A percentile compares a stretch with the other conserved stretches of the same genome.
Evolutionary conservation across 768 basidiomycete genomes (phyloP).

Genomic region (Boletellus emodensis): DNA sequence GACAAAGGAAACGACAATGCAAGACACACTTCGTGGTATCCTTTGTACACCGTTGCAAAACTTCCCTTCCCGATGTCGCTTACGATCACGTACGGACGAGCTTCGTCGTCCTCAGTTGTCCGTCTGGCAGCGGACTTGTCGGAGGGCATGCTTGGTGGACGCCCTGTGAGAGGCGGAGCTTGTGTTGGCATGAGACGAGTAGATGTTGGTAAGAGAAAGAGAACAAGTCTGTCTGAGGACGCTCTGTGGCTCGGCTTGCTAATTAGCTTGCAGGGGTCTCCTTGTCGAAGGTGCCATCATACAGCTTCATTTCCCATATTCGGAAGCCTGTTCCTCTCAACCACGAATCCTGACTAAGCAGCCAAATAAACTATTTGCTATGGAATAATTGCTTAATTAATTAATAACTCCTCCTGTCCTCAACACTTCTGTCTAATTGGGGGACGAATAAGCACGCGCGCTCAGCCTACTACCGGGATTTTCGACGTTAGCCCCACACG

Average conservation of each 20-base stretch:
- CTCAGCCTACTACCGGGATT: background rate
- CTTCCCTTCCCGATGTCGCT: constrained; percentile 83
- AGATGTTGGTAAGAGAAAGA: constrained; percentile 14
- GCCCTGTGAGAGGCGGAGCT: constrained; percentile 19
- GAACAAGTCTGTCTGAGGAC: constrained; percentile 3
- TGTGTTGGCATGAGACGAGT: constrained; percentile 17
- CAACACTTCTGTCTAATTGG: too few species aligned
- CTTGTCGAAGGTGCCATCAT: constrained; percentile 16
- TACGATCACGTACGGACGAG: constrained; percentile 72
- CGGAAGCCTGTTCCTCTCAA: constrained; percentile 25
- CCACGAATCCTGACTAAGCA: constrained; percentile 20
- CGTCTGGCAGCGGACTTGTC: constrained; percentile 27
- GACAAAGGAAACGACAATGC: background rate
- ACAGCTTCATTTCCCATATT: constrained; percentile 17
- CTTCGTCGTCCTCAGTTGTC: constrained; percentile 60
- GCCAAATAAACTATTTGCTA: background rate
- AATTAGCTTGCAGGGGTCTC: constrained; percentile 26
- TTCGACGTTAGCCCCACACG: background rate
- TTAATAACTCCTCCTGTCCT: too few species aligned
- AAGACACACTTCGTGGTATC: constrained; percentile 78
- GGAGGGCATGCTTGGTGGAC: constrained; percentile 20
- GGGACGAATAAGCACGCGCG: background rate
- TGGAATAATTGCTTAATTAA: too few species aligned
- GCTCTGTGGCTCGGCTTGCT: constrained; percentile 13
- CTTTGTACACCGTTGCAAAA: constrained; percentile 95